A percentile compares a stretch with the other conserved stretches of the same genome.
Evolutionary conservation across 257 asterid species (phyloP).

Genomic region (Lycium barbarum): DNA sequence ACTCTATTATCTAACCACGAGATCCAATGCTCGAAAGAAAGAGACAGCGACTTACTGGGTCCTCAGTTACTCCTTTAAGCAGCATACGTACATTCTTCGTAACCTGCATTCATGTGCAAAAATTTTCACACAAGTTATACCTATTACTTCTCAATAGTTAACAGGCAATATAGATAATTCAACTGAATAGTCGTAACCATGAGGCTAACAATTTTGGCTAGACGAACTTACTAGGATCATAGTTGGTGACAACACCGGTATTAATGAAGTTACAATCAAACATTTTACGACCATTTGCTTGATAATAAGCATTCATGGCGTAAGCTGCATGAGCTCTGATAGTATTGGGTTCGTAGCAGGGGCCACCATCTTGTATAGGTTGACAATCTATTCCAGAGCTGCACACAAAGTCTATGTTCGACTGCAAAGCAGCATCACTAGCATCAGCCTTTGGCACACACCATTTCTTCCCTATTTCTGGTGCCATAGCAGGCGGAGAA

Average conservation of each 20-base stretch:
- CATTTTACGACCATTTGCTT: conserved; percentile 46
- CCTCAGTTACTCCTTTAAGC: conserved; percentile 29
- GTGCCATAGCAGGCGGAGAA: conserved; percentile 37
- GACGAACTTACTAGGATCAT: conserved; percentile 55
- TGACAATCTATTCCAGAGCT: conserved; percentile 49
- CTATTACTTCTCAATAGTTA: too few relatives aligned
- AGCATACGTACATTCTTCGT: conserved; percentile 38
- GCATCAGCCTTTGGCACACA: conserved; percentile 47
- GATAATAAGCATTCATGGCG: conserved; percentile 63
- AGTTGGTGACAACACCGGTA: conserved; percentile 36
- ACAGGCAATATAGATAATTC: not conserved
- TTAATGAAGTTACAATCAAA: conserved; percentile 43
- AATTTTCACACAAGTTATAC: not conserved
- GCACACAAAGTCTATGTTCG: conserved; percentile 54
- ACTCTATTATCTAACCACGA: not conserved
- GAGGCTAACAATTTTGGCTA: not conserved
- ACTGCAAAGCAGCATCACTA: conserved; percentile 44
- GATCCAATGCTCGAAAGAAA: not conserved
- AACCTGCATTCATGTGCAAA: conserved; percentile 36
- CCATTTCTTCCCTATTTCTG: conserved; percentile 42
- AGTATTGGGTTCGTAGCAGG: conserved; percentile 52
- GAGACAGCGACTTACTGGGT: not conserved
- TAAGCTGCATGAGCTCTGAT: conserved; percentile 50
- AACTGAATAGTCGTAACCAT: not conserved
- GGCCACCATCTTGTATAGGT: conserved; percentile 52